These are phyloP conservation scores for Fennellomyces sp. DNA, from an alignment of 371 early-diverging fungal species.

Conservation along the genomic window DNA sequence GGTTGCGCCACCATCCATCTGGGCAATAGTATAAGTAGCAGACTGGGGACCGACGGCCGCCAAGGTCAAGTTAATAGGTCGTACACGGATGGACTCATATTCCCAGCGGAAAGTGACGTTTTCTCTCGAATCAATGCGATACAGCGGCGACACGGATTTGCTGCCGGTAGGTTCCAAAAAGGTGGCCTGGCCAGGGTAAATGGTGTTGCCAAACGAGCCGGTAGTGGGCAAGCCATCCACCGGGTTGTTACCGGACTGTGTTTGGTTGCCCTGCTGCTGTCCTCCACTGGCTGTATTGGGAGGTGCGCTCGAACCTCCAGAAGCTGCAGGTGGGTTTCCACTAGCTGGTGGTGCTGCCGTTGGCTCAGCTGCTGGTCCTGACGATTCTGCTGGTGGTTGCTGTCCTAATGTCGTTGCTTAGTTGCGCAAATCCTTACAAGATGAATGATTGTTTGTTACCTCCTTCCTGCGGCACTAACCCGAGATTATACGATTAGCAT, in stretches of 20 bases:
- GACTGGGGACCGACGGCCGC: conserved; percentile 44
- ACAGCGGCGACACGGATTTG: conserved; percentile 47
- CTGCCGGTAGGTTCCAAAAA: conserved; percentile 44
- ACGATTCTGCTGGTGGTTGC: background rate
- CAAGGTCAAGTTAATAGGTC: conserved; percentile 44
- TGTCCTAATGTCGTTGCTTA: background rate
- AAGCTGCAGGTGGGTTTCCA: background rate
- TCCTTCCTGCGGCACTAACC: background rate
- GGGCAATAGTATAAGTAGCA: conserved; percentile 47
- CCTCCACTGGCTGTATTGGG: background rate
- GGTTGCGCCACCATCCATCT: conserved; percentile 36
- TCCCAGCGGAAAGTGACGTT: conserved; percentile 53
- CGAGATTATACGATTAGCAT: too few species aligned
- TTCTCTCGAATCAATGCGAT: conserved; percentile 37
- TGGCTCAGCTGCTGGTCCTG: background rate
- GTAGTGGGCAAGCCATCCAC: conserved; percentile 38
- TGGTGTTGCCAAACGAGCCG: conserved; percentile 38
- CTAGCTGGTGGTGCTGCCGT: background rate
- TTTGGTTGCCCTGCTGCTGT: conserved; percentile 6
- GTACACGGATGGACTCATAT: conserved; percentile 41
- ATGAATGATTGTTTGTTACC: conserved; percentile 4
- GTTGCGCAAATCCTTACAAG: too few species aligned
- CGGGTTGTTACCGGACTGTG: conserved; percentile 10
- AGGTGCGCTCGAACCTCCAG: background rate
- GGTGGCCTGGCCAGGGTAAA: conserved; percentile 36